These are phyloP conservation scores for Plasmodium blacklocki DNA, from an alignment of 169 alveolate genomes.

Conservation along the genomic window DNA sequence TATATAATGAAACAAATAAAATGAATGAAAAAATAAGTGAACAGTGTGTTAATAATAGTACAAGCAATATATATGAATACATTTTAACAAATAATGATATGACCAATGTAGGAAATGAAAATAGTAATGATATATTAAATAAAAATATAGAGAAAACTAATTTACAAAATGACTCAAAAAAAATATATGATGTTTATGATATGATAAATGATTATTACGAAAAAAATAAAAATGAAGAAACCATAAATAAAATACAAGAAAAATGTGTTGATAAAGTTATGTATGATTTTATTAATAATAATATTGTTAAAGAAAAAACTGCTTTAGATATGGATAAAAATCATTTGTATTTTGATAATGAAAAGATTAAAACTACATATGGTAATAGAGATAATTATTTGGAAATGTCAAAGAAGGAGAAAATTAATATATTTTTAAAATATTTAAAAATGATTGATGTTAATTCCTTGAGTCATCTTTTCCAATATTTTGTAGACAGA, in stretches of 20 bases:
- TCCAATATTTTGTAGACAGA: slow-evolving; percentile 55
- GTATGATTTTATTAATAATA: not conserved
- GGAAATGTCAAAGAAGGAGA: slow-evolving; percentile 7
- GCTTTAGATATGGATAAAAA: not conserved
- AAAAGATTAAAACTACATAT: not conserved
- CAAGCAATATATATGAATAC: not conserved
- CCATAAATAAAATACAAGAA: not conserved
- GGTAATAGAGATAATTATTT: not conserved
- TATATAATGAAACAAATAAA: not conserved
- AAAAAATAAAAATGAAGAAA: slow-evolving; percentile 13
- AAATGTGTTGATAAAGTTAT: not conserved
- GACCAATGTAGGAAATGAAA: not conserved
- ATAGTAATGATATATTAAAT: slow-evolving; percentile 3
- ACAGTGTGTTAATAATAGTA: not conserved
- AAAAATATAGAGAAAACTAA: not conserved
- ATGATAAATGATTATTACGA: slow-evolving; percentile 37
- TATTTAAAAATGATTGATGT: slow-evolving; percentile 58
- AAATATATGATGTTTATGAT: slow-evolving; percentile 26
- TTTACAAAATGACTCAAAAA: not conserved
- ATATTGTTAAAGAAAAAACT: not conserved
- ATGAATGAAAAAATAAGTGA: not conserved
- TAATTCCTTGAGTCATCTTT: slow-evolving; percentile 17
- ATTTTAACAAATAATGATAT: not conserved
- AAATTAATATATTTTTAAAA: slow-evolving; percentile 31
- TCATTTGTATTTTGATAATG: not conserved